Evolutionary conservation across 257 asterid species (phyloP).

Genomic region (Anisodus tanguticus): DNA sequence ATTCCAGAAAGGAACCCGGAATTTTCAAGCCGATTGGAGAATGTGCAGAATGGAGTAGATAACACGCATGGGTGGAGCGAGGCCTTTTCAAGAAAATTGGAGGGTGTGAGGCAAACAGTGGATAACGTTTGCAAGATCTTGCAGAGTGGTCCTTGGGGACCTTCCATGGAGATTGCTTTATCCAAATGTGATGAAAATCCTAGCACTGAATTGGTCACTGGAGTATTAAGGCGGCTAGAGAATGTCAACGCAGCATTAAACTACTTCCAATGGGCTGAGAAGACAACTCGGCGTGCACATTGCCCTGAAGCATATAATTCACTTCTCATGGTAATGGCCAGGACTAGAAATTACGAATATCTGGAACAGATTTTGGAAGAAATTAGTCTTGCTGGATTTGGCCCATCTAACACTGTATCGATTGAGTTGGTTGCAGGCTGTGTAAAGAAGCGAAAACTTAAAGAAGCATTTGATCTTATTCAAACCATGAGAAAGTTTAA

Average conservation of each 20-base stretch:
- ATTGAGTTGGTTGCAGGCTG: conserved; percentile 63
- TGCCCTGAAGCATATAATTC: conserved; percentile 72
- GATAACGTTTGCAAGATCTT: conserved; percentile 64
- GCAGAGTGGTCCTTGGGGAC: conserved; percentile 74
- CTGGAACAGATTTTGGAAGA: conserved; percentile 75
- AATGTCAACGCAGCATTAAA: conserved; percentile 60
- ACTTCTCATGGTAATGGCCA: conserved; percentile 71
- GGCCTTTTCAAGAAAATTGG: conserved; percentile 44
- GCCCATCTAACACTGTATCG: conserved; percentile 63
- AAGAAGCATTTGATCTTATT: conserved; percentile 69
- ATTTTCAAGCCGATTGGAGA: neutral
- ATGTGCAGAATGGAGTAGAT: conserved; percentile 20
- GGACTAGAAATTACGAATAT: conserved; percentile 56
- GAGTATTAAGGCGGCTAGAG: conserved; percentile 79
- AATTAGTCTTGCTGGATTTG: conserved; percentile 84
- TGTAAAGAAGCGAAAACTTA: conserved; percentile 58
- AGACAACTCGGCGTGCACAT: conserved; percentile 56
- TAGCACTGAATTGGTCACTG: conserved; percentile 61
- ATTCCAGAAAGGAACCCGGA: conserved; percentile 11
- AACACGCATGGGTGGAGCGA: conserved; percentile 37
- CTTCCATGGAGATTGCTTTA: conserved; percentile 69
- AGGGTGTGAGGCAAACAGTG: conserved; percentile 41
- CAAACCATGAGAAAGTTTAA: conserved; percentile 83
- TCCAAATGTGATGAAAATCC: conserved; percentile 53
- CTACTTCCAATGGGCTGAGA: conserved; percentile 86